Evolutionary conservation across 1,139 yeast genomes (phyloP).

Genomic region (Yamadazyma friedrichii): DNA sequence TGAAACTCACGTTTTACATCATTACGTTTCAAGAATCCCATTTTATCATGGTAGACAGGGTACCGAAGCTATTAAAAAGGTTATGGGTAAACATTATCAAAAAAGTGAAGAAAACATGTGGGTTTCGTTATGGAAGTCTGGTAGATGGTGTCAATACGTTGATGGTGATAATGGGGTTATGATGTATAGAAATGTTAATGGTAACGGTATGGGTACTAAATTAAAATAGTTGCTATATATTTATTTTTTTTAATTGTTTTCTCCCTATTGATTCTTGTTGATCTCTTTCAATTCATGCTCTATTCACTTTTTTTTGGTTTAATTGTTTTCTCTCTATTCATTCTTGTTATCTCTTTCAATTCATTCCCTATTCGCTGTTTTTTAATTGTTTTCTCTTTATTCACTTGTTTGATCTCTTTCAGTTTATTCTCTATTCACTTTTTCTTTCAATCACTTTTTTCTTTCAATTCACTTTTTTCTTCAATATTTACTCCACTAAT

Average conservation of each 20-base stretch:
- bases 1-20: constrained; percentile 65
- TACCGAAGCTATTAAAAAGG: constrained; percentile 54
- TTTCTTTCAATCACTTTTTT: too few species aligned
- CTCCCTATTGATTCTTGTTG: neutral
- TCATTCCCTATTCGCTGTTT: too few species aligned
- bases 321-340: neutral
- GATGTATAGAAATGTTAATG: constrained; percentile 60
- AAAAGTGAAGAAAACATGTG: constrained; percentile 58
- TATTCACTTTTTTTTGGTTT: neutral
- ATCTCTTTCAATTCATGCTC: too few species aligned
- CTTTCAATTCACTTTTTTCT: too few species aligned
- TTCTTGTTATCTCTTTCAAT: too few species aligned
- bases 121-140: constrained; percentile 53
- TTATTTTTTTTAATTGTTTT: neutral
- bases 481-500: too few species aligned
- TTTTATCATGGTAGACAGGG: constrained; percentile 64
- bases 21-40: constrained; percentile 61
- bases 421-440: too few species aligned
- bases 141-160: constrained; percentile 58
- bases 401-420: too few species aligned
- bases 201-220: constrained; percentile 33
- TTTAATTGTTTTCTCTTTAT: too few species aligned
- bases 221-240: constrained; percentile 6
- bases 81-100: constrained; percentile 59
- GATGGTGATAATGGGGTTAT: constrained; percentile 59